A percentile compares a stretch with the other conserved stretches of the same genome.
Evolutionary conservation across 2,329 filamentous ascomycete genomes (phyloP).

Genomic region (Teratosphaeria gauchensis): DNA sequence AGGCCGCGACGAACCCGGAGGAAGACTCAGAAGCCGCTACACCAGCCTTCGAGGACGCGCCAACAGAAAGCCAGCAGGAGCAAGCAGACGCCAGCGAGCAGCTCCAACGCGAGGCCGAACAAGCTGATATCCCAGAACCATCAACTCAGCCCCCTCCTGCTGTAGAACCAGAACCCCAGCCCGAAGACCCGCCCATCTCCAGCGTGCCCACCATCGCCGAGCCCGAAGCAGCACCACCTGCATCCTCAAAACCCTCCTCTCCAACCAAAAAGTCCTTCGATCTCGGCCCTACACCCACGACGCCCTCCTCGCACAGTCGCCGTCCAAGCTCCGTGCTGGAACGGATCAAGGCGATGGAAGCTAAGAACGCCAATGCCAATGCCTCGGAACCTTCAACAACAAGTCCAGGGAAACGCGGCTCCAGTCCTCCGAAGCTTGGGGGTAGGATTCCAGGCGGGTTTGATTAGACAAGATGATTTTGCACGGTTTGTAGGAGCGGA

Average conservation of each 20-base stretch:
- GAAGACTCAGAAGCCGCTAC: constrained; percentile 1
- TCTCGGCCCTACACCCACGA: not conserved
- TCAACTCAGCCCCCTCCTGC: not conserved
- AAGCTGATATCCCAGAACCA: not conserved
- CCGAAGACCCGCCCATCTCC: not conserved
- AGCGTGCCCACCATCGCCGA: not conserved
- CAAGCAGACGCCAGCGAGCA: constrained; percentile 1
- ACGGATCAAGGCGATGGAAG: constrained; percentile 14
- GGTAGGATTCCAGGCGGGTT: constrained; percentile 4
- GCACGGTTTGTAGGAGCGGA: not conserved
- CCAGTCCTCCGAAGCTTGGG: not conserved
- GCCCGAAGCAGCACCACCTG: not conserved
- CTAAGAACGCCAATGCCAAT: not conserved
- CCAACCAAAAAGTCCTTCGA: not conserved
- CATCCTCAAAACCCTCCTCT: not conserved
- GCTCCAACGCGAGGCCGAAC: constrained; percentile 1
- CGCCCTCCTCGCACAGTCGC: constrained; percentile 1
- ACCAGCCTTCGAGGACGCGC: constrained; percentile 5
- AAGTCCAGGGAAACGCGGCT: not conserved
- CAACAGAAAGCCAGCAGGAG: not conserved
- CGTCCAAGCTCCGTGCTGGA: constrained; percentile 11
- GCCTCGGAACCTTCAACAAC: not conserved
- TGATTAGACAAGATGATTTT: not conserved
- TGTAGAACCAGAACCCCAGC: not conserved
- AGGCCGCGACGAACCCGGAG: not conserved